Evolutionary conservation across 2,329 filamentous ascomycete genomes (phyloP).

Genomic region (Thelonectria olida): DNA sequence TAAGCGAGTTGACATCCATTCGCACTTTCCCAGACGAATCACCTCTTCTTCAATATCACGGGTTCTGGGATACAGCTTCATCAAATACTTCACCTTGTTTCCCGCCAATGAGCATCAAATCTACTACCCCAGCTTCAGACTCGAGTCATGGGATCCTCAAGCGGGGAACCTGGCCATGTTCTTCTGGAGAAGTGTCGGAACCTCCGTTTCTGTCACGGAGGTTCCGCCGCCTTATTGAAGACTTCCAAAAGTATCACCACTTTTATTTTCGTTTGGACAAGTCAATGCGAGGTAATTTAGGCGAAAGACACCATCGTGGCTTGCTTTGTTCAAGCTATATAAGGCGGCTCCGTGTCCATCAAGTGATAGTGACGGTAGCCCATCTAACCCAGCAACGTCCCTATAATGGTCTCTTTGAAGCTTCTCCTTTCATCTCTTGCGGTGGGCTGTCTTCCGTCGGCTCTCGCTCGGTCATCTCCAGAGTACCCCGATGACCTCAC

Average conservation of each 20-base stretch:
- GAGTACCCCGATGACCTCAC: constrained; percentile 29
- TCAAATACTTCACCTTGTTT: no score
- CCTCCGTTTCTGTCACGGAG: no score
- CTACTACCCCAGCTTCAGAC: background rate
- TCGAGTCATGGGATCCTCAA: background rate
- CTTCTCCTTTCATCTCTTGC: background rate
- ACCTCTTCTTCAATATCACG: no score
- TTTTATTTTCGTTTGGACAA: no score
- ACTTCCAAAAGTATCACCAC: no score
- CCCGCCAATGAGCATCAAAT: background rate
- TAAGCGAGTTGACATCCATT: background rate
- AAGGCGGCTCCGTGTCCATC: background rate
- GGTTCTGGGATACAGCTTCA: no score
- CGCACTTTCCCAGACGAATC: background rate
- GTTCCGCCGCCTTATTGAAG: no score
- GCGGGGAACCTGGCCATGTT: background rate
- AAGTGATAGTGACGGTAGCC: background rate
- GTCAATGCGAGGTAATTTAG: no score
- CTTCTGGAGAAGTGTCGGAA: background rate
- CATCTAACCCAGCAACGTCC: no score
- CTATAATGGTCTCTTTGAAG: background rate
- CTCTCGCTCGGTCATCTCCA: background rate
- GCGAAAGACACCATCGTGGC: background rate
- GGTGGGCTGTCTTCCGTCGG: background rate
- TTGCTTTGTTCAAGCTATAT: background rate